Percentiles rank a stretch among this genome's conserved stretches.
These are phyloP conservation scores for Colletotrichum tofieldiae DNA, from an alignment of 2,329 filamentous ascomycete species.

Conservation along the genomic window DNA sequence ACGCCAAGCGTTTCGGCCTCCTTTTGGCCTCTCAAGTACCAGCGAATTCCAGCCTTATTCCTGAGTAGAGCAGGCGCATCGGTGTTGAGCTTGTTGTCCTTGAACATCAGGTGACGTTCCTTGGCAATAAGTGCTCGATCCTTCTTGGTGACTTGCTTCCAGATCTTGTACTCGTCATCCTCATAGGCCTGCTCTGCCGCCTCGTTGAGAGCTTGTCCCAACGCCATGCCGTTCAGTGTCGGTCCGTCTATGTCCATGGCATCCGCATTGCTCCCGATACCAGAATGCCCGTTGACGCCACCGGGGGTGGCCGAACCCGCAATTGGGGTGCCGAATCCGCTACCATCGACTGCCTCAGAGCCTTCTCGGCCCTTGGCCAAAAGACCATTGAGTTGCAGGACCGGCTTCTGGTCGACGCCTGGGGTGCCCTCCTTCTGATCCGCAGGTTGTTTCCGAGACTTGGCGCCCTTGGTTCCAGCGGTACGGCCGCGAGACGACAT, in stretches of 20 bases:
- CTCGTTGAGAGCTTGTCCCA: slow-evolving; percentile 76
- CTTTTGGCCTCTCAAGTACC: slow-evolving; percentile 86
- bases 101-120: slow-evolving; percentile 89
- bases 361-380: slow-evolving; percentile 76
- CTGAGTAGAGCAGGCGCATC: slow-evolving; percentile 91
- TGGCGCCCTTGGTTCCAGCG: slow-evolving; percentile 84
- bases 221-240: slow-evolving; percentile 76
- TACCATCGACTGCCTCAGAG: slow-evolving; percentile 85
- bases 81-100: slow-evolving; percentile 84
- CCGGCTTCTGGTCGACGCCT: slow-evolving; percentile 80
- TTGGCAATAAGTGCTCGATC: slow-evolving; percentile 90
- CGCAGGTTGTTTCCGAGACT: slow-evolving; percentile 81
- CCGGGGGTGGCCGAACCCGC: slow-evolving; percentile 84
- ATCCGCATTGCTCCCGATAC: slow-evolving; percentile 82
- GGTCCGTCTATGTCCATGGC: slow-evolving; percentile 89
- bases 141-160: slow-evolving; percentile 99
- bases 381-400: slow-evolving; percentile 77
- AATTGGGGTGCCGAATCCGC: slow-evolving; percentile 87
- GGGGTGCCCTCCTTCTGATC: slow-evolving; percentile 87
- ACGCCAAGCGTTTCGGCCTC: slow-evolving; percentile 71
- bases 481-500: slow-evolving; percentile 97
- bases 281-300: slow-evolving; percentile 77
- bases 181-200: slow-evolving; percentile 84
- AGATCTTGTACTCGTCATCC: slow-evolving; percentile 96
- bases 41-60: slow-evolving; percentile 89